Evolutionary conservation across 495 filamentous ascomycete species (phyloP), one percentile per base, ranked within the genome.

Genomic region (Penicillium paxilli): DNA sequence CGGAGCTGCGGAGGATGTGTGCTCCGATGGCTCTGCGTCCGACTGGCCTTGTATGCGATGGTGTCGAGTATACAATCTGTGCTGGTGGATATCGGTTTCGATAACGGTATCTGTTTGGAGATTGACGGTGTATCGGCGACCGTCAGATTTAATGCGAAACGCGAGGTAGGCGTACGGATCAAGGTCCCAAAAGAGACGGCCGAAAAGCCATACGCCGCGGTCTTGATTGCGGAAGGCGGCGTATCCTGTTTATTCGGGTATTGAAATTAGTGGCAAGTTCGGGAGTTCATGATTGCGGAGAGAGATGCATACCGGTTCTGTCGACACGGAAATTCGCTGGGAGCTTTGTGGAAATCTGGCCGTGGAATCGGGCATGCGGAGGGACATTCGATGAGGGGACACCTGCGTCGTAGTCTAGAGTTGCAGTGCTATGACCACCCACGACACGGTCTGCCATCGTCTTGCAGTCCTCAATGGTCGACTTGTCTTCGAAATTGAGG

Each of bases 61-160:
- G 46, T 84, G 84, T 66, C 84, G 87, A 16, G 88, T 83, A 70
- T 95, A 96, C 12, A 98, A 66, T 54, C 95, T 79, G 70, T 98
- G 95, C 71, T 98, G 94, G 70, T 97, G 95, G 52, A 98, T 78
- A 71, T 98, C 94, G 3, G 92, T 93, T 28, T 91, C 86, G 42
- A 96, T 87, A 48, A 98, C 83, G 1, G 88, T 88, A 55, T 98
- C 94, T 9, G 91, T 96, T 77, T 97, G 95, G 32, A 98, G 75
- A 69, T 98, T 98, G 45, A 98, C 86, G 46, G 94, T 91, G 72
- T 98, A 98, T 57, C 88, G 87, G 8, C 93, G 76, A 11, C 93
- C 92, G 70, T 98, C 95, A 21, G 87, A 90, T 68, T 90, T 93
- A 57, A 98, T 78, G n/a, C 92, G 86, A 63, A 98, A 68, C 0